Evolutionary conservation across 2,329 filamentous ascomycete genomes (phyloP).

Genomic region (Colletotrichum lini): DNA sequence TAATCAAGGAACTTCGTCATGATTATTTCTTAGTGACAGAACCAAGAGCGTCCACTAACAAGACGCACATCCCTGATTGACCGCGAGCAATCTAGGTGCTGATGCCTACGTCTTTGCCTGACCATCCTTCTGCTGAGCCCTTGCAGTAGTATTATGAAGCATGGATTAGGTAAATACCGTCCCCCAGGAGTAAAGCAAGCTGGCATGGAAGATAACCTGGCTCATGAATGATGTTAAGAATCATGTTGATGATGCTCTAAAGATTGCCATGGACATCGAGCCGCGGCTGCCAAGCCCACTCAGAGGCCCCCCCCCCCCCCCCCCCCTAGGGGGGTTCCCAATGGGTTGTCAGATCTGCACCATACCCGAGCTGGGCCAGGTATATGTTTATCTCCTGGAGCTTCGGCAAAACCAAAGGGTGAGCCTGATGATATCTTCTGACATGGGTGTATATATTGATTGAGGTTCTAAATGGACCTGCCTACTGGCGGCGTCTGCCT

Average conservation of each 20-base stretch:
- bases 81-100: not conserved
- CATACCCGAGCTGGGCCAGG: conserved; percentile 15
- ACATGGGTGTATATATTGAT: not conserved
- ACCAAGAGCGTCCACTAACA: conserved; percentile 13
- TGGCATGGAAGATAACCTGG: not conserved
- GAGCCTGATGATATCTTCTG: not conserved
- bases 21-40: not conserved
- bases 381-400: conserved; percentile 18
- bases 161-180: not conserved
- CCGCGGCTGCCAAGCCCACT: conserved; percentile 16
- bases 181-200: too few relatives aligned
- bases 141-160: not conserved
- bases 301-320: not conserved
- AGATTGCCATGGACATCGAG: not conserved
- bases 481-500: not conserved
- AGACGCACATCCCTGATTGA: not conserved
- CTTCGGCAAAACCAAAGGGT: conserved; percentile 19
- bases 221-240: not conserved
- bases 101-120: not conserved
- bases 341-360: conserved; percentile 29
- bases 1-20: conserved; percentile 21
- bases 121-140: not conserved
- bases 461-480: not conserved
- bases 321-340: not conserved
- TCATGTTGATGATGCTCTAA: conserved; percentile 14